phyloP scores from a whole-genome alignment of 371 early-diverging fungal genomes.

The Circinella minor region DNA sequence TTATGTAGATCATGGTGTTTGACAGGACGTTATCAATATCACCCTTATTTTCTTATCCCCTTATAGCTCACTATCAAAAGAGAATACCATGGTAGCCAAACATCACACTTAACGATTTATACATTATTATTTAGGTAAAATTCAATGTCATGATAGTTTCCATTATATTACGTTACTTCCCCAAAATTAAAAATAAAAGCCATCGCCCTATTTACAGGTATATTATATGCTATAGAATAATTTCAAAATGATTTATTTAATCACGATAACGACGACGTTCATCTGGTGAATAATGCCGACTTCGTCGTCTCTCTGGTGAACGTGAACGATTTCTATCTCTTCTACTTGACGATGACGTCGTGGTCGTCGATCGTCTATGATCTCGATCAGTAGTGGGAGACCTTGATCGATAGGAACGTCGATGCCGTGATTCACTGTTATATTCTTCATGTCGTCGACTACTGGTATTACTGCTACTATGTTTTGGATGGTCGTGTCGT shows the following conservation, averaged over 20 bases:
- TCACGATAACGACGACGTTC: conserved; percentile 6
- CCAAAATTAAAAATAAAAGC: no score
- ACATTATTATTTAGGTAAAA: no score
- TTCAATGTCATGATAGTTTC: no score
- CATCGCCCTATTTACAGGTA: no score
- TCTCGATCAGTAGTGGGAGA: neutral
- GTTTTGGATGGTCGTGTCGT: neutral
- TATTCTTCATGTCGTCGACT: conserved; percentile 9
- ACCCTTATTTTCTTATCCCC: no score
- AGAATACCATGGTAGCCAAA: no score
- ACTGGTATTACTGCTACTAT: neutral
- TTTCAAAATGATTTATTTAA: neutral
- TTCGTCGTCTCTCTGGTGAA: neutral
- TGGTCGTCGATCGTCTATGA: neutral
- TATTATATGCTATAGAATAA: no score
- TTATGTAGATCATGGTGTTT: no score
- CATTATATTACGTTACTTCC: no score
- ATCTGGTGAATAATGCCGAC: neutral
- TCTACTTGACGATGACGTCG: neutral
- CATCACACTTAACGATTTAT: no score
- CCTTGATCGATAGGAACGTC: neutral
- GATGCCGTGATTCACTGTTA: neutral
- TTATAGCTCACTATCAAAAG: no score
- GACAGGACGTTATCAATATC: no score
- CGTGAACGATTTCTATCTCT: neutral